These are phyloP conservation scores for Penicillium sclerotigenum DNA, from an alignment of 2,329 filamentous ascomycete genomes.

Conservation along the genomic window DNA sequence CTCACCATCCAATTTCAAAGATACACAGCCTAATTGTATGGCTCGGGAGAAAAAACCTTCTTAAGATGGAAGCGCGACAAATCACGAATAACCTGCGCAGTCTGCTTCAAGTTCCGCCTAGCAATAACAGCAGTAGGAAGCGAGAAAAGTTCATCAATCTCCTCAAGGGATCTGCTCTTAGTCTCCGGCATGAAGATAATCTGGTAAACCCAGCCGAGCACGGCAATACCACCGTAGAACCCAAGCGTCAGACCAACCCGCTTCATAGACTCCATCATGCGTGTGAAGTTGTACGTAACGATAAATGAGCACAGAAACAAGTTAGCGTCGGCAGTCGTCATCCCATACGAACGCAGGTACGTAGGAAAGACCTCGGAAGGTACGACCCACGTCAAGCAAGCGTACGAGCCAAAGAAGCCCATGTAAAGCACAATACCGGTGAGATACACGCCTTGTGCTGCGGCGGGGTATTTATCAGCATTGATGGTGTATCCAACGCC, in stretches of 20 bases:
- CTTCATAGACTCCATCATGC: constrained; percentile 67
- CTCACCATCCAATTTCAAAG: background rate
- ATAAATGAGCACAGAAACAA: constrained; percentile 70
- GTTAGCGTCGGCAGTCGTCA: constrained; percentile 66
- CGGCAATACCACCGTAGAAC: constrained; percentile 71
- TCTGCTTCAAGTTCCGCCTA: constrained; percentile 53
- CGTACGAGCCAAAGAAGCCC: constrained; percentile 65
- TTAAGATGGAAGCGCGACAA: constrained; percentile 44
- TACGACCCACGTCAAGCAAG: constrained; percentile 63
- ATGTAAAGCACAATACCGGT: constrained; percentile 61
- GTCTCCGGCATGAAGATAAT: constrained; percentile 74
- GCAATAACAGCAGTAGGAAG: constrained; percentile 63
- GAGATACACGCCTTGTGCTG: constrained; percentile 61
- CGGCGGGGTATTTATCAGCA: constrained; percentile 44
- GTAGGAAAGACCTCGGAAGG: constrained; percentile 70
- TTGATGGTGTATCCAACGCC: constrained; percentile 61
- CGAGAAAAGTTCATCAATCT: constrained; percentile 67
- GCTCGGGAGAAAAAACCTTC: constrained; percentile 46
- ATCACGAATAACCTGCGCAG: constrained; percentile 46
- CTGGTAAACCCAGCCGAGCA: constrained; percentile 69
- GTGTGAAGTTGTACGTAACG: constrained; percentile 71
- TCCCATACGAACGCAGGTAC: constrained; percentile 69
- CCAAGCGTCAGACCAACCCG: constrained; percentile 64
- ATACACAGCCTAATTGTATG: constrained; percentile 8
- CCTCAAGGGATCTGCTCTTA: constrained; percentile 66